A percentile compares a stretch with the other conserved stretches of the same genome.
These are phyloP conservation scores for Geotrichum histeridarum DNA, from an alignment of 1,139 yeast genomes.

Conservation along the genomic window DNA sequence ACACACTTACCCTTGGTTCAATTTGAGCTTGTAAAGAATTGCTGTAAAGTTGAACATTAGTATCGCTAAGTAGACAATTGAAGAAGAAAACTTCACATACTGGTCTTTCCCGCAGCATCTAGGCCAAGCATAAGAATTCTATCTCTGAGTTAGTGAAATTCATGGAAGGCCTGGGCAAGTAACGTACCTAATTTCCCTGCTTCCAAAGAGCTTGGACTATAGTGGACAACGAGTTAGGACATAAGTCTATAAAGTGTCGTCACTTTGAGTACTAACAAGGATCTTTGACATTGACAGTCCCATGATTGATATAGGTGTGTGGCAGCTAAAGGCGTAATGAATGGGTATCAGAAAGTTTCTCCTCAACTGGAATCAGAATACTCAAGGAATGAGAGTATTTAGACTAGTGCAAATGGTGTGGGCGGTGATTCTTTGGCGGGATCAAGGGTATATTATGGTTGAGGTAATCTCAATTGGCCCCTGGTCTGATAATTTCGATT, in stretches of 20 bases:
- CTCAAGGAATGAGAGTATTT: too few species aligned
- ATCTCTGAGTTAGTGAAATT: background rate
- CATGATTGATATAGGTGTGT: conserved; percentile 32
- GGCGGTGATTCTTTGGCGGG: too few species aligned
- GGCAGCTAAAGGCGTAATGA: background rate
- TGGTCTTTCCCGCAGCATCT: conserved; percentile 90
- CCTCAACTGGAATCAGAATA: too few species aligned
- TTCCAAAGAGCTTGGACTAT: conserved; percentile 47
- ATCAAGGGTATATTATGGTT: too few species aligned
- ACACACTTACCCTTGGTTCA: conserved; percentile 51
- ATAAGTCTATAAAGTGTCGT: too few species aligned
- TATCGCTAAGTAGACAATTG: background rate
- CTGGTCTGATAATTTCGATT: too few species aligned
- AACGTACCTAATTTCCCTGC: conserved; percentile 35
- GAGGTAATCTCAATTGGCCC: too few species aligned
- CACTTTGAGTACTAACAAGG: conserved; percentile 32
- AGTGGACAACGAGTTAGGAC: too few species aligned
- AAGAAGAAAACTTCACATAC: conserved; percentile 36
- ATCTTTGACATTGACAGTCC: conserved; percentile 48
- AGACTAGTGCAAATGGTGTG: too few species aligned
- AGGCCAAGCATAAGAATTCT: conserved; percentile 86
- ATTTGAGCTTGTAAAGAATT: conserved; percentile 63
- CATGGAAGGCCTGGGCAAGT: background rate
- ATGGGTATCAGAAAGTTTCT: too few species aligned
- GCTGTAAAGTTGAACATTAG: conserved; percentile 30